Evolutionary conservation across 495 filamentous ascomycete genomes (phyloP).

Genomic region (Polyplosphaeria fusca): DNA sequence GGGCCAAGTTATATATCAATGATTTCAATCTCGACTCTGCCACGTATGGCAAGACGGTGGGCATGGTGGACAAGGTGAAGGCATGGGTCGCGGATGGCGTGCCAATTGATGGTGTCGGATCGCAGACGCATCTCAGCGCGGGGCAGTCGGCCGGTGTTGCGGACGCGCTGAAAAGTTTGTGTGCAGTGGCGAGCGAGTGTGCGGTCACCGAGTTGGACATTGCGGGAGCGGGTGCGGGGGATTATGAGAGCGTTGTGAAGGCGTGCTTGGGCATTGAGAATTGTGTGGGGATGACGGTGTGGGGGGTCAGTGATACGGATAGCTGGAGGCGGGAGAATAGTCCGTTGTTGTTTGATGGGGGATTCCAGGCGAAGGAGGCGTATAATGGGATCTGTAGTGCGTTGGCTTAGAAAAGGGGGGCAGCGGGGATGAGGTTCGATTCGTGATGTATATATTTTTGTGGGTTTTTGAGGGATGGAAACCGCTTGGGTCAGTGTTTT

Average conservation of each 20-base stretch:
- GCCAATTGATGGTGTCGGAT: conserved; percentile 70
- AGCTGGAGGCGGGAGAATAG: too few relatives aligned
- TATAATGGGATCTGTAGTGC: too few relatives aligned
- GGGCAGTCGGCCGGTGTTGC: conserved; percentile 38
- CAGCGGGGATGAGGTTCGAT: too few relatives aligned
- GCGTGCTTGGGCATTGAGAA: conserved; percentile 29
- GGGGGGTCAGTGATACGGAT: background rate
- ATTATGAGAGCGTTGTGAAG: conserved; percentile 47
- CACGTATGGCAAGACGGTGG: conserved; percentile 56
- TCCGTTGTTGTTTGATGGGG: too few relatives aligned
- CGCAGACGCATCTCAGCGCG: conserved; percentile 59
- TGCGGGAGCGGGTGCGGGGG: background rate
- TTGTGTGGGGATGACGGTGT: background rate
- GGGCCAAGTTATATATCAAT: conserved; percentile 62
- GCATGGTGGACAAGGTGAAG: conserved; percentile 61
- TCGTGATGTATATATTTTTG: too few relatives aligned
- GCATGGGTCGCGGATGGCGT: conserved; percentile 61
- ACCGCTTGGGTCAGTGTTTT: too few relatives aligned
- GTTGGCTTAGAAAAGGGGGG: too few relatives aligned
- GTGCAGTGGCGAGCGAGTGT: background rate
- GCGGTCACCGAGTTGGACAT: background rate
- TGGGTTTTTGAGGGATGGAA: too few relatives aligned
- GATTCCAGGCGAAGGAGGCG: too few relatives aligned
- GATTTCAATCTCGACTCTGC: conserved; percentile 57
- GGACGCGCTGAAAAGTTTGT: background rate